Conservation (phyloP, 2,329 filamentous ascomycete species). For the Rhynchosporium agropyri region DNA sequence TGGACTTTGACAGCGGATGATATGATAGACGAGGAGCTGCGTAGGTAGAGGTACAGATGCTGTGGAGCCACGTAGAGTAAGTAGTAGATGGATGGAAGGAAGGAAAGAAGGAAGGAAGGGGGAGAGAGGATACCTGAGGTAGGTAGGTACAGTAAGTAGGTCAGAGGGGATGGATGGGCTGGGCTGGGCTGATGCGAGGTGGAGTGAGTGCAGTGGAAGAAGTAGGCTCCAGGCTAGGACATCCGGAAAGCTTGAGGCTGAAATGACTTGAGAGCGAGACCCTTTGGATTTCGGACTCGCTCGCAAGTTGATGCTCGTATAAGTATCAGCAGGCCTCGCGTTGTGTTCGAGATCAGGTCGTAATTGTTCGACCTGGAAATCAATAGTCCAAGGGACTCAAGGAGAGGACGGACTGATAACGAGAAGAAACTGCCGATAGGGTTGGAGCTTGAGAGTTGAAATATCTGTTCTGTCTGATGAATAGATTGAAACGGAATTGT, state of each 20-base stretch:
- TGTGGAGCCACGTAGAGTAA: constrained; percentile 7
- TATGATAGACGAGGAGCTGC: not conserved
- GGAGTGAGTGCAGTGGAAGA: not conserved
- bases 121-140: not conserved
- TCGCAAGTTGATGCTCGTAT: not conserved
- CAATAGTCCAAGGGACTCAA: no score
- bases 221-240: not conserved
- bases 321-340: not conserved
- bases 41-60: not conserved
- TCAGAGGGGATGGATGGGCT: not conserved
- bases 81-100: constrained; percentile 10
- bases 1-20: constrained; percentile 9
- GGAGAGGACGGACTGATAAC: no score
- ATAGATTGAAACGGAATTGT: no score
- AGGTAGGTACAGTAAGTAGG: no score
- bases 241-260: not conserved
- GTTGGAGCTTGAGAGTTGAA: no score
- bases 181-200: not conserved
- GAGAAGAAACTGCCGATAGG: no score
- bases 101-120: not conserved
- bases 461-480: no score
- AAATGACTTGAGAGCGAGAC: not conserved
- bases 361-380: not conserved
- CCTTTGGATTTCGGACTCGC: not conserved
- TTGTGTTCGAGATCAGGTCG: not conserved